phyloP scores from a whole-genome alignment of 2,329 filamentous ascomycete genomes.

The Hypomyces perniciosus region DNA sequence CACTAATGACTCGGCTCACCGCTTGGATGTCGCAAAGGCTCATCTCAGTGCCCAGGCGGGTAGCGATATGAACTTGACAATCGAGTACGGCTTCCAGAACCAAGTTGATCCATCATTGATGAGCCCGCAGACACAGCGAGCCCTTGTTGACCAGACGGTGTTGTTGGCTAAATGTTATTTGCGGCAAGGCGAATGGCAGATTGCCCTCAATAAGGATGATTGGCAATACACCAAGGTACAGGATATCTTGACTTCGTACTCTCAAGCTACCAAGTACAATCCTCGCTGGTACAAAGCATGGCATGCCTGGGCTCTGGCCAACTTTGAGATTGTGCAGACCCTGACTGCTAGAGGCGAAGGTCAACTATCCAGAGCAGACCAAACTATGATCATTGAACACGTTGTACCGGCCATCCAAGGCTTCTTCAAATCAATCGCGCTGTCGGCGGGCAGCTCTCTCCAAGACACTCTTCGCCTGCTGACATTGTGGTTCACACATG shows the following conservation, averaged over 20 bases:
- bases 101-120: slow-evolving; percentile 39
- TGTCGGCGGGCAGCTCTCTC: slow-evolving; percentile 86
- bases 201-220: slow-evolving; percentile 74
- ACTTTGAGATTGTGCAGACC: slow-evolving; percentile 94
- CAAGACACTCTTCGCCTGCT: slow-evolving; percentile 91
- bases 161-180: slow-evolving; percentile 93
- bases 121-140: slow-evolving; percentile 45
- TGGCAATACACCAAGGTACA: slow-evolving; percentile 84
- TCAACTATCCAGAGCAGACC: slow-evolving; percentile 40
- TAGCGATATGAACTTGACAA: slow-evolving; percentile 38
- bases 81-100: slow-evolving; percentile 47
- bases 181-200: slow-evolving; percentile 94
- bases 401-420: slow-evolving; percentile 92
- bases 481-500: slow-evolving; percentile 94
- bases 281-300: slow-evolving; percentile 97
- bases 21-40: slow-evolving; percentile 47
- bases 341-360: slow-evolving; percentile 62
- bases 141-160: slow-evolving; percentile 55
- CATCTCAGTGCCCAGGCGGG: slow-evolving; percentile 43
- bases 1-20: slow-evolving; percentile 52
- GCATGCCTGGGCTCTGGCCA: slow-evolving; percentile 97
- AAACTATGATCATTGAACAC: slow-evolving; percentile 70
- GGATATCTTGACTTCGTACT: slow-evolving; percentile 87
- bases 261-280: slow-evolving; percentile 88
- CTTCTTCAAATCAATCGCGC: slow-evolving; percentile 94